Conservation (phyloP, 768 basidiomycete species). For the Tylopilus sp. region DNA sequence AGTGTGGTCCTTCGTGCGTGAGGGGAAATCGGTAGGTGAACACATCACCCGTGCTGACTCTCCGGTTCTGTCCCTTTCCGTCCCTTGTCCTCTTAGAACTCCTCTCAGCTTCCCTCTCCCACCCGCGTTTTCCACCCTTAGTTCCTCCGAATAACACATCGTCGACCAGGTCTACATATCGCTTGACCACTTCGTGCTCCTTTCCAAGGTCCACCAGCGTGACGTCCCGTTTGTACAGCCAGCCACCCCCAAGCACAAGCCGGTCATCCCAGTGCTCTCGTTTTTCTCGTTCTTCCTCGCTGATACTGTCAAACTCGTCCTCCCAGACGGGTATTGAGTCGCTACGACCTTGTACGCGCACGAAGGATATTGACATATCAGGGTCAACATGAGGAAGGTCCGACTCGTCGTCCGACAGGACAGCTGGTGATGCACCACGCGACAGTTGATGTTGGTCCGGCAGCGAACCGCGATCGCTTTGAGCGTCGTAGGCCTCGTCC, state of each 20-base stretch:
- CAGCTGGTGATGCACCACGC: slow-evolving; percentile 42
- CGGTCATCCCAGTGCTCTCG: slow-evolving; percentile 79
- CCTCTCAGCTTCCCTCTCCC: slow-evolving; percentile 46
- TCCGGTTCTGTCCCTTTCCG: slow-evolving; percentile 35
- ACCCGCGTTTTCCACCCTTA: slow-evolving; percentile 45
- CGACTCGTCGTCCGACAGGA: slow-evolving; percentile 38
- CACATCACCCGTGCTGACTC: slow-evolving; percentile 30
- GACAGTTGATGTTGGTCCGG: slow-evolving; percentile 36
- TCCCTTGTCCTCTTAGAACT: slow-evolving; percentile 42
- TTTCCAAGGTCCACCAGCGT: slow-evolving; percentile 47
- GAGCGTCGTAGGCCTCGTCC: slow-evolving; percentile 81
- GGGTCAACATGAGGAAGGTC: slow-evolving; percentile 41
- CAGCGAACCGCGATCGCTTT: slow-evolving; percentile 61
- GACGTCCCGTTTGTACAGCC: slow-evolving; percentile 74
- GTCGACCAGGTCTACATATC: slow-evolving; percentile 77
- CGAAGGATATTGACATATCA: slow-evolving; percentile 63
- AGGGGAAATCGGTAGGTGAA: slow-evolving; percentile 22
- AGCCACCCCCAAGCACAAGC: slow-evolving; percentile 76
- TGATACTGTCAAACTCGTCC: slow-evolving; percentile 55
- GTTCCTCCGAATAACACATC: slow-evolving; percentile 69
- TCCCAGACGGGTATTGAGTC: slow-evolving; percentile 80
- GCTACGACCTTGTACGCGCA: slow-evolving; percentile 63
- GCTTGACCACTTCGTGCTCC: slow-evolving; percentile 54
- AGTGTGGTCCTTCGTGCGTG: slow-evolving; percentile 15
- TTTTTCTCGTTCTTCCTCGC: slow-evolving; percentile 51